Evolutionary conservation across 2,329 filamentous ascomycete genomes (phyloP).

Genomic region (Ophiostoma pallidulum): DNA sequence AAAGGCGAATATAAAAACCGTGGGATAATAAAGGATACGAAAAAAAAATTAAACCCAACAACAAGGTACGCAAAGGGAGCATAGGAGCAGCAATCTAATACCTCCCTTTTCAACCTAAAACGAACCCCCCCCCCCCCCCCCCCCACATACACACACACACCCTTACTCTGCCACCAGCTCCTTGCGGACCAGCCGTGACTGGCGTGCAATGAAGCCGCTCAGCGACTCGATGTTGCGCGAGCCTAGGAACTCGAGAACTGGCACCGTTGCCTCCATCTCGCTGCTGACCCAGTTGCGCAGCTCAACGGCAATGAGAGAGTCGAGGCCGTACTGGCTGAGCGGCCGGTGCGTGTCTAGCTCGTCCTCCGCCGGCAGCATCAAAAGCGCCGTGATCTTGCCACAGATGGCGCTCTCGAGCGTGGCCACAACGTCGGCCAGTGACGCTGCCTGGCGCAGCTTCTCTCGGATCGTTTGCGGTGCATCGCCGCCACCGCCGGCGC

Average conservation of each 20-base stretch:
- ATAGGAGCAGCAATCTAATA: too few relatives aligned
- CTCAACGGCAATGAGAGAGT: slow-evolving; percentile 17
- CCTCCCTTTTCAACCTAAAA: too few relatives aligned
- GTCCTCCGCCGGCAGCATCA: slow-evolving; percentile 13
- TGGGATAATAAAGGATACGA: too few relatives aligned
- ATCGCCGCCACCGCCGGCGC: neutral
- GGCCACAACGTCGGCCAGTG: slow-evolving; percentile 4
- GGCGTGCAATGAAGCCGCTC: slow-evolving; percentile 12
- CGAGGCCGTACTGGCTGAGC: slow-evolving; percentile 15
- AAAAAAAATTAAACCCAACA: too few relatives aligned
- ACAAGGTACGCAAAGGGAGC: too few relatives aligned
- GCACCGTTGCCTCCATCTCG: slow-evolving; percentile 17
- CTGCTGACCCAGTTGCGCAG: slow-evolving; percentile 17
- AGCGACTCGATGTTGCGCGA: slow-evolving; percentile 13
- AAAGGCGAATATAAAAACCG: too few relatives aligned
- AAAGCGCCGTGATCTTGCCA: slow-evolving; percentile 11
- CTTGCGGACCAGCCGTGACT: slow-evolving; percentile 14
- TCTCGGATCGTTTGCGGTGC: slow-evolving; percentile 10
- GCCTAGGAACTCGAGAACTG: slow-evolving; percentile 15
- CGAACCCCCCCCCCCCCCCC: too few relatives aligned
- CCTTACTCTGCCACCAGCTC: slow-evolving; percentile 1
- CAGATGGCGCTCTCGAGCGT: slow-evolving; percentile 8
- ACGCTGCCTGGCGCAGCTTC: slow-evolving; percentile 5
- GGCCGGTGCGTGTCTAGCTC: slow-evolving; percentile 14
- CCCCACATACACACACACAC: too few relatives aligned